Percentiles rank a stretch among this genome's conserved stretches.
These are phyloP conservation scores for Chalciporus chontae DNA, from an alignment of 768 basidiomycete genomes.

Conservation along the genomic window DNA sequence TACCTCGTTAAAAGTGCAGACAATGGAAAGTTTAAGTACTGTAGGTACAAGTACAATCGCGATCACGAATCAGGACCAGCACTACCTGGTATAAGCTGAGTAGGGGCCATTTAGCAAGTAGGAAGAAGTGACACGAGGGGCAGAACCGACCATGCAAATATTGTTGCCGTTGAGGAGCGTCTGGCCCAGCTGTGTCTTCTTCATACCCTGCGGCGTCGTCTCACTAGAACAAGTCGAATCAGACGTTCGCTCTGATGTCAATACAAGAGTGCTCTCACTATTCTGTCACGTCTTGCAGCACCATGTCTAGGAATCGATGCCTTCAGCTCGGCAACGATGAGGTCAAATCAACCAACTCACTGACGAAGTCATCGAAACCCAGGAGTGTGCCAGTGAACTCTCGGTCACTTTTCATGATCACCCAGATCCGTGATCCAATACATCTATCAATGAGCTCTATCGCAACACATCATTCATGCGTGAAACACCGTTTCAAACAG, in stretches of 20 bases:
- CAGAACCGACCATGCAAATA: slow-evolving; percentile 84
- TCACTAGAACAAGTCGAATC: slow-evolving; percentile 52
- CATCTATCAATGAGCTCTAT: slow-evolving; percentile 95
- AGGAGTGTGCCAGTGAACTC: slow-evolving; percentile 95
- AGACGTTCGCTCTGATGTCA: not conserved
- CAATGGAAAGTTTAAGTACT: no score
- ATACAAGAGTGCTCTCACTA: slow-evolving; percentile 55
- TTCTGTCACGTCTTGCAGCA: slow-evolving; percentile 94
- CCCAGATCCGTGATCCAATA: slow-evolving; percentile 96
- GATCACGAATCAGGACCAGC: slow-evolving; percentile 51
- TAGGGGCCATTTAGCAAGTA: slow-evolving; percentile 2
- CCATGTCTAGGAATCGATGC: slow-evolving; percentile 61
- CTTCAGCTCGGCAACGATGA: not conserved
- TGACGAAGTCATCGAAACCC: slow-evolving; percentile 99
- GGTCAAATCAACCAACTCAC: slow-evolving; percentile 52
- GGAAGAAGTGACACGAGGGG: not conserved
- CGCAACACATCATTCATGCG: not conserved
- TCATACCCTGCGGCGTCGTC: slow-evolving; percentile 75
- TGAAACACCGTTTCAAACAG: not conserved
- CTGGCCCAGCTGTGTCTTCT: slow-evolving; percentile 79
- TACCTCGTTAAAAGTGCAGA: not conserved
- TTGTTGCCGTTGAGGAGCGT: slow-evolving; percentile 93
- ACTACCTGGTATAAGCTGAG: slow-evolving; percentile 69
- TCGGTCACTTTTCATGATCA: slow-evolving; percentile 96
- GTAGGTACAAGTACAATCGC: no score